Base-by-base conservation (phyloP, 352 stramenopile genomes). In the Globisporangium spinosum region DNA sequence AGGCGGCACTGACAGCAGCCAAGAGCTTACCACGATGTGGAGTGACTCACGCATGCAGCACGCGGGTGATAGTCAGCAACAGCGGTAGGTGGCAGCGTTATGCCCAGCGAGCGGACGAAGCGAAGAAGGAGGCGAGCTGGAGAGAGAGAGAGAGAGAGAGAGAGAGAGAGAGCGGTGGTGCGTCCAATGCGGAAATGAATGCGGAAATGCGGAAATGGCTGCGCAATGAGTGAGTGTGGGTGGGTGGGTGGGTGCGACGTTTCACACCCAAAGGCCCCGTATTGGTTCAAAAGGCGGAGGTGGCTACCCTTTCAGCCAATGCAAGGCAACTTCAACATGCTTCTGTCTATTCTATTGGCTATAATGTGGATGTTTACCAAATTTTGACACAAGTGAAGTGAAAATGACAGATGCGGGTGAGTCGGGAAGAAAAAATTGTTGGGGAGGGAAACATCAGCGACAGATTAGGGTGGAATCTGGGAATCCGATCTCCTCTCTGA, bases 251-350 rank as follows among this genome's bases (percentile, higher is more conserved):
- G 13, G 29, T 25, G 29, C 29, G 56, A 47, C 56, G 56, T 61
- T 61, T 61, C 56, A 13, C 15, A 9, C 10, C 4, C 54, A 40
- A 3, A 62, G 0, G 2, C 20, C 20, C 29, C n/a, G 2, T 40
- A 55, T 34, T 64, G 23, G 22, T 27, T 34, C 8, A 29, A 62
- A 62, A 49, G 0, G 47, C 15, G 22, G 3, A 32, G 22, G 12
- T 23, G 20, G 15, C 0, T 34, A 53, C 43, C 43, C 20, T 64
- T 64, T 38, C 13, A 54, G 0, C 58, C 58, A 64, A 53, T 64
- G 0, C 22, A 38, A 55, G 17, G 2, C 13, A 64, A 64, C 34
- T 64, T 64, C 58, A 64, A 64, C 35, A 6, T 49, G 2, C 22
- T 13, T 22, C 1, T 8, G 23, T 23, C 3, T 12, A 23, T 54